phyloP scores from a whole-genome alignment of 108 stramenopile species.

The Craspedostauros australis region DNA sequence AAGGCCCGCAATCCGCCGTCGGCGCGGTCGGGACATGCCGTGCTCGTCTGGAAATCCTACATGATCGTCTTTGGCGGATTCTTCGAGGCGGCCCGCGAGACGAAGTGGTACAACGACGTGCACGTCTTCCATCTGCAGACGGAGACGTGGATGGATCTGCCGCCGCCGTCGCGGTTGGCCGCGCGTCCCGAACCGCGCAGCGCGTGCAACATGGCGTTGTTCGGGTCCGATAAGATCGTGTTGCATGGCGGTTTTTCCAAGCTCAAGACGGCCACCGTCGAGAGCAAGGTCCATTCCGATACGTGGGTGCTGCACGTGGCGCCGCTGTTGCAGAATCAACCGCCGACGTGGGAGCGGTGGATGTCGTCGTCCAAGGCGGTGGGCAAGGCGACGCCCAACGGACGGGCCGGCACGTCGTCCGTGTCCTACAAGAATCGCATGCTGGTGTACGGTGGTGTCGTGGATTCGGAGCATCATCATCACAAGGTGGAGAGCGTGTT shows the following conservation, averaged over 20 bases:
- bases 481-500: constrained; percentile 75
- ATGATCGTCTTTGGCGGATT: constrained; percentile 96
- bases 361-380: constrained; percentile 52
- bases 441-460: constrained; percentile 83
- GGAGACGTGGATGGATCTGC: constrained; percentile 69
- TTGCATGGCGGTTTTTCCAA: constrained; percentile 86
- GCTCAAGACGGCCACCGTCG: constrained; percentile 40
- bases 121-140: constrained; percentile 76
- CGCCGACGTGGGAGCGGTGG: constrained; percentile 79
- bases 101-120: constrained; percentile 80
- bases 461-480: constrained; percentile 70
- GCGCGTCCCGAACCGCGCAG: constrained; percentile 69
- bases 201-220: constrained; percentile 68
- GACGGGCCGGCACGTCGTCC: constrained; percentile 65
- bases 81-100: constrained; percentile 80
- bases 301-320: constrained; percentile 78
- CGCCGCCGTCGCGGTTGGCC: constrained; percentile 59
- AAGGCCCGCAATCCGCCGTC: constrained; percentile 43
- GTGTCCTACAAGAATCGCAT: constrained; percentile 51
- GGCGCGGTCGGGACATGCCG: constrained; percentile 86
- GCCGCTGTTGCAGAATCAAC: constrained; percentile 46
- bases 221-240: constrained; percentile 45
- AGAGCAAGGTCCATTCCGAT: constrained; percentile 77
- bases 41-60: constrained; percentile 86
- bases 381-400: constrained; percentile 34